Base-by-base conservation (phyloP, 305 asterid species). In the Fraxinus greggii region DNA sequence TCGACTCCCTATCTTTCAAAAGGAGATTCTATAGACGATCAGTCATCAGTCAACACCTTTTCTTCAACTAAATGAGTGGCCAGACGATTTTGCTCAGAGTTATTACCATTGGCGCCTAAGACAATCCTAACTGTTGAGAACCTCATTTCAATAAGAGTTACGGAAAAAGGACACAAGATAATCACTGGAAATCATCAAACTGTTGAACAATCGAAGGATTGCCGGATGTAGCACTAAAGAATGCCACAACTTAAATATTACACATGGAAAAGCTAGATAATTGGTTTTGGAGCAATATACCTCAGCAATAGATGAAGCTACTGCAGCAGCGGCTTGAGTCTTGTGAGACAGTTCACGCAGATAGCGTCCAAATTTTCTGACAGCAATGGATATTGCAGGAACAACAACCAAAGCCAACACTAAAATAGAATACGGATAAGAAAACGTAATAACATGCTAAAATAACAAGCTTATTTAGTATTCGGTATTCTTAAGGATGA, bases 281-380 rank as follows among this genome's bases (percentile, higher is more conserved):
- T 40, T 48, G 10, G 26, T 72, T 23, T 23, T n/a, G 76, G 54
- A 36, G 78, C 72, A 75, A 48, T 85, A 19, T 79, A 91, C 98
- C 97, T 93, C 97, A 29, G 98, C 98, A 87, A 94, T 92, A 78
- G 98, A 94, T 75, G 97, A 86, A 77, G 97, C 95, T 78, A 91
- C 89, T 29, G 98, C 98, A 78, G 98, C 98, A 80, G 98, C 97
- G 81, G 97, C 95, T 85, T 94, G 98, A 80, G 95, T 92, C 81
- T 88, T 88, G 88, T 94, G 97, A 83, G 98, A 92, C 82, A 94
- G 93, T 80, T 94, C 98, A 59, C 93, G 90, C 82, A 93, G 87
- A 84, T 85, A 94, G 63, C 94, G 92, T 70, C 97, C 97, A 77
- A 93, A 92, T 83, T 86, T 88, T 77, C 94, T 94, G 23, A 93